Evolutionary conservation across 139 green algal species (phyloP).

Genomic region (Chlorella vulgaris): DNA sequence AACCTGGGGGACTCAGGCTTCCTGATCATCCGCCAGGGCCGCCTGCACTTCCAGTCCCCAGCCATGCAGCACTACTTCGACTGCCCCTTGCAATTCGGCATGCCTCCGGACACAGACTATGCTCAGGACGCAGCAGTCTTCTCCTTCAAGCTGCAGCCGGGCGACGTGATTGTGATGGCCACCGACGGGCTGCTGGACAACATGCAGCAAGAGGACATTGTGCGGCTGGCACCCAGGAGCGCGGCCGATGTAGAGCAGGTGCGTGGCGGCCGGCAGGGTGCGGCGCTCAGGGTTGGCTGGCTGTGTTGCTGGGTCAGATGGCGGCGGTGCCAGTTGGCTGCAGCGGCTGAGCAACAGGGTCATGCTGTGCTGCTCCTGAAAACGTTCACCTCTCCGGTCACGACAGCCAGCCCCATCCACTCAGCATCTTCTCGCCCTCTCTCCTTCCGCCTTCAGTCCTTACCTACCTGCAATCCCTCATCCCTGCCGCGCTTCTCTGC

Average conservation of each 20-base stretch:
- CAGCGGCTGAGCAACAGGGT: too few relatives aligned
- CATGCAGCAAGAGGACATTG: slow-evolving; percentile 86
- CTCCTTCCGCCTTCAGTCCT: background rate
- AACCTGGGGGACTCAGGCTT: slow-evolving; percentile 89
- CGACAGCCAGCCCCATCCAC: too few relatives aligned
- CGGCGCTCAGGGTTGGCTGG: background rate
- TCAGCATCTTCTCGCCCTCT: too few relatives aligned
- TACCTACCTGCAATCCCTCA: background rate
- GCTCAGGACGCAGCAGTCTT: slow-evolving; percentile 12
- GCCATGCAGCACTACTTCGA: slow-evolving; percentile 97
- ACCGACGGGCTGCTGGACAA: slow-evolving; percentile 99
- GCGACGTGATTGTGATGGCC: slow-evolving; percentile 90
- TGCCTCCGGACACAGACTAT: slow-evolving; percentile 27
- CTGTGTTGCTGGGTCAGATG: background rate
- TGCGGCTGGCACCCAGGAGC: slow-evolving; percentile 43
- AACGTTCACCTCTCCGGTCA: too few relatives aligned
- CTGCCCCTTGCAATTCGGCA: slow-evolving; percentile 72
- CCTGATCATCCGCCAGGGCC: slow-evolving; percentile 26
- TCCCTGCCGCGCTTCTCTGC: background rate
- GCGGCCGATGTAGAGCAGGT: slow-evolving; percentile 43
- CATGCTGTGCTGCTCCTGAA: too few relatives aligned
- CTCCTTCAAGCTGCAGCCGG: slow-evolving; percentile 44
- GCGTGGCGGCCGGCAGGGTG: background rate
- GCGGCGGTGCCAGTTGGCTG: background rate
- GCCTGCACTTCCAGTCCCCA: slow-evolving; percentile 78